phyloP scores from a whole-genome alignment of 352 stramenopile genomes.

The Ophiocytium majus region DNA sequence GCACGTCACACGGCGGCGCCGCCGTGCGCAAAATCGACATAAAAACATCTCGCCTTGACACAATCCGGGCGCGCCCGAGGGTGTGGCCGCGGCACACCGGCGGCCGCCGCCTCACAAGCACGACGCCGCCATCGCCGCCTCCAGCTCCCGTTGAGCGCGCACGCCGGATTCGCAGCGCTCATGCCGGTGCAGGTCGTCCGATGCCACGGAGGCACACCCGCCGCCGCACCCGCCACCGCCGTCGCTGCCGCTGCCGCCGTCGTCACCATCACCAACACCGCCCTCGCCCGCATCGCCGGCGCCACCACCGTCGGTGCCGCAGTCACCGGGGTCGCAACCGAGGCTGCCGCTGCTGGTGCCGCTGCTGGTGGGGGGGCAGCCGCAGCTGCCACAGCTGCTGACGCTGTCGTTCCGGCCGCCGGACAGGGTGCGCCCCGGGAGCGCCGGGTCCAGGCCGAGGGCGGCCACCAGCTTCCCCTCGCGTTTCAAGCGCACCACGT shows the following conservation, averaged over 20 bases:
- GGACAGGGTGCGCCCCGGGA: no score
- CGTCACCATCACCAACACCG: not conserved
- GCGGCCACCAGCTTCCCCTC: not conserved
- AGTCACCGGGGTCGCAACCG: no score
- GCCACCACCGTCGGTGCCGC: not conserved
- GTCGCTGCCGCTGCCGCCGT: no score
- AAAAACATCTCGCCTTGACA: not conserved
- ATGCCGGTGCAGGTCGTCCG: no score
- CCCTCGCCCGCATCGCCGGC: not conserved
- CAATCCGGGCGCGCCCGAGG: not conserved
- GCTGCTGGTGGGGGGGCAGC: not conserved
- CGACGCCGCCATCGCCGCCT: no score
- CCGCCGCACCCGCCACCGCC: no score
- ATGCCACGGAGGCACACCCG: no score
- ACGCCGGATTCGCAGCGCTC: no score
- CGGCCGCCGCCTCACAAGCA: not conserved
- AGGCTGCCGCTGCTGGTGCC: not conserved
- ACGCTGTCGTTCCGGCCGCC: not conserved
- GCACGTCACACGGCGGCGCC: no score
- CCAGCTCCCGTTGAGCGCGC: no score
- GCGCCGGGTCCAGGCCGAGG: not conserved
- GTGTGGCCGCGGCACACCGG: no score
- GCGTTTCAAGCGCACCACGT: not conserved
- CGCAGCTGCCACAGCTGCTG: no score
- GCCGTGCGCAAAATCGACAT: not conserved